Base-by-base conservation (phyloP, 1,139 yeast genomes). In the Nakaseomyces delphensis region DNA sequence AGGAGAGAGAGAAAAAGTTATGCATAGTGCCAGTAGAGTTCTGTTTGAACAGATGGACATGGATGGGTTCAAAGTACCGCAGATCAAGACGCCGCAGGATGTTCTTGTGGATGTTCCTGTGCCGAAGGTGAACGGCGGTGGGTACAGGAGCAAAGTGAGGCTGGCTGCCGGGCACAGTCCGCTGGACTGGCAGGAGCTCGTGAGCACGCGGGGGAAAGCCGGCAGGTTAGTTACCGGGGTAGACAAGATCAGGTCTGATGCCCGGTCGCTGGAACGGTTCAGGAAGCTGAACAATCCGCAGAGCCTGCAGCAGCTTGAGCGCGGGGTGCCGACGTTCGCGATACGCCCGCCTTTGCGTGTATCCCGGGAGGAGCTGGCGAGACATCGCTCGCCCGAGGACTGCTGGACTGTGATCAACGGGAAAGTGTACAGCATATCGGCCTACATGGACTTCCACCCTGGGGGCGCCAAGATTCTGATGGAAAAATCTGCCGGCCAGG, bases 391-490 rank as follows among this genome's bases (percentile, higher is more conserved):
- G 24, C 61, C 68, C 0, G 53, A 49, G 16, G 73, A 74, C 0
- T 84, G 85, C 47, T 91, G 98, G 98, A 83, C 93, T 4, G 76
- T 77, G 36, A 70, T 91, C 11, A 77, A 77, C 41, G 89, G 91
- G 1, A 81, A 77, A 53, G 95, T 91, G 1, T 91, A 83, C 65
- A 85, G 89, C 56, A 70, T 91, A 24, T 79, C 96, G 0, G 79
- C 84, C 8, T 91, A 91, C 61, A 62, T 91, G 27, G 69, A 76
- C 44, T 91, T 80, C 60, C 98, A 91, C 54, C 98, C 98, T 0
- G 98, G 98, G 19, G 98, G 98, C 1, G 79, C 71, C 2, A 77
- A 75, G 5, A 87, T 87, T 55, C 66, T 91, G 37, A 69, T 84
- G 76, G 75, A 77, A 45, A 38, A 48, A 21, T 76, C 84, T 54